phyloP scores from a whole-genome alignment of 805 yeast species.

The Metschnikowia koreensis region DNA sequence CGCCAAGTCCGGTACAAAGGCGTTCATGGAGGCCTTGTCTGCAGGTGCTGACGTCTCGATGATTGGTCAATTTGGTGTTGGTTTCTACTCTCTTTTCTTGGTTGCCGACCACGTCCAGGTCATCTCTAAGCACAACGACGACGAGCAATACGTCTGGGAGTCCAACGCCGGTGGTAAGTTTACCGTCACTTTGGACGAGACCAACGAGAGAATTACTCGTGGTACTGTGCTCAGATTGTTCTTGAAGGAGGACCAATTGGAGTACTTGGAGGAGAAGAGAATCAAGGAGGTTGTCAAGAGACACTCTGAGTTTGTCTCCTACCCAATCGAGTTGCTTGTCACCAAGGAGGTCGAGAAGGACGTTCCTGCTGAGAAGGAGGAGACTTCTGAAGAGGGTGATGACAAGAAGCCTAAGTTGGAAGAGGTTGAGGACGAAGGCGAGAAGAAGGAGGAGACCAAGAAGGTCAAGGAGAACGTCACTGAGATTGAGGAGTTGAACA shows the following conservation, averaged over 20 bases:
- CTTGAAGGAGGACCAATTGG: conserved; percentile 98
- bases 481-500: conserved; percentile 97
- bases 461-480: conserved; percentile 89
- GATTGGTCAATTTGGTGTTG: conserved; percentile 99
- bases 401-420: conserved; percentile 71
- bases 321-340: conserved; percentile 97
- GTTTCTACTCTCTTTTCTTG: conserved; percentile 98
- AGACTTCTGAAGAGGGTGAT: conserved; percentile 47
- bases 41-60: conserved; percentile 99
- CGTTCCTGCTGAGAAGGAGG: conserved; percentile 78
- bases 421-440: conserved; percentile 64
- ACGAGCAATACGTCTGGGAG: conserved; percentile 99
- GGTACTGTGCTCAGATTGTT: conserved; percentile 95
- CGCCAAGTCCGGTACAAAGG: conserved; percentile 99
- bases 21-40: conserved; percentile 98
- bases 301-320: conserved; percentile 98
- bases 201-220: conserved; percentile 83
- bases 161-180: conserved; percentile 99
- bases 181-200: conserved; percentile 88
- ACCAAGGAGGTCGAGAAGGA: conserved; percentile 99
- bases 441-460: conserved; percentile 72
- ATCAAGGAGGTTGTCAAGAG: conserved; percentile 99
- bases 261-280: conserved; percentile 98
- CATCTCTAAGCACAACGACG: conserved; percentile 97
- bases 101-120: conserved; percentile 99